These are phyloP conservation scores for Candida dubliniensis DNA, from an alignment of 1,139 yeast genomes.

Conservation along the genomic window DNA sequence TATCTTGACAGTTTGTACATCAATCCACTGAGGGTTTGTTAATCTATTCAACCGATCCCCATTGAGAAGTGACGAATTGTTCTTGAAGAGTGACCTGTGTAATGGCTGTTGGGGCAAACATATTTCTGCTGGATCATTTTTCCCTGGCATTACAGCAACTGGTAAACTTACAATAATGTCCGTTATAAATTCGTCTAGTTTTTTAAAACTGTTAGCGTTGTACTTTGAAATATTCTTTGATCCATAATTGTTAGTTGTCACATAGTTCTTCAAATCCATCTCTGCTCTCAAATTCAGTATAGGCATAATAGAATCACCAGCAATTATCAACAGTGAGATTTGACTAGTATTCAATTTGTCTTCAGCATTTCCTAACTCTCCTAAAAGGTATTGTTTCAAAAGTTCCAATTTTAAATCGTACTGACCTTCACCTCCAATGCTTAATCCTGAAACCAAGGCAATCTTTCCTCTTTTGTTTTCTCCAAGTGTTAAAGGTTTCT, in stretches of 20 bases:
- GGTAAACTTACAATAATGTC: constrained; percentile 64
- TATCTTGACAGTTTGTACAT: constrained; percentile 52
- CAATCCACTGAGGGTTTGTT: constrained; percentile 79
- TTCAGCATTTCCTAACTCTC: constrained; percentile 54
- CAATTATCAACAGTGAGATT: constrained; percentile 61
- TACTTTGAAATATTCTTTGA: constrained; percentile 53
- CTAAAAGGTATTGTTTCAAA: constrained; percentile 70
- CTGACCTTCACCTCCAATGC: constrained; percentile 44
- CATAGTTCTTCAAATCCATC: constrained; percentile 27
- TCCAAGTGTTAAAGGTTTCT: constrained; percentile 31
- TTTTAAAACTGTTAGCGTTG: constrained; percentile 39
- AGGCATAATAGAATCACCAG: constrained; percentile 71
- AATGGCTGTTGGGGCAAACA: constrained; percentile 90
- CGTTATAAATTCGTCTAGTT: constrained; percentile 57
- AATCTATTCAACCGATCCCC: constrained; percentile 41
- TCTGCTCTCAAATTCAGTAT: constrained; percentile 20
- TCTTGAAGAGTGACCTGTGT: constrained; percentile 68
- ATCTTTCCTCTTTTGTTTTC: constrained; percentile 25
- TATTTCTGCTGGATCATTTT: constrained; percentile 75
- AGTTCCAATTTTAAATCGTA: constrained; percentile 54
- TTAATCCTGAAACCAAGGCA: constrained; percentile 76
- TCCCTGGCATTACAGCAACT: constrained; percentile 82
- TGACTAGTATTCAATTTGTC: constrained; percentile 25
- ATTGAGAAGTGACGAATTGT: constrained; percentile 45
- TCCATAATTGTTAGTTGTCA: constrained; percentile 48